Evolutionary conservation across 106 monocot genomes (phyloP), one percentile per base, ranked within the genome.

Genomic region (Dendrobium huoshanense): DNA sequence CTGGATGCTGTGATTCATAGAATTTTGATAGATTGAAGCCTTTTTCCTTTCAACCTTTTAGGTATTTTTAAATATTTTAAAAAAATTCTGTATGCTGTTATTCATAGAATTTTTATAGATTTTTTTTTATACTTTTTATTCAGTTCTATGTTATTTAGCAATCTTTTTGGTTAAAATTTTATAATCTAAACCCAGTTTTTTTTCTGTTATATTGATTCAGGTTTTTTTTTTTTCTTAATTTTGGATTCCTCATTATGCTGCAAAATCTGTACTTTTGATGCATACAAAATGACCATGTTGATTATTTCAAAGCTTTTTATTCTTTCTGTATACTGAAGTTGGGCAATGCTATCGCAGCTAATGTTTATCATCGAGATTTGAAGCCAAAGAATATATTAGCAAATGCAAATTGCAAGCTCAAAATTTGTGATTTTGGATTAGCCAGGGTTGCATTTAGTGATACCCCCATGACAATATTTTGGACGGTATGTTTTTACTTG

Each of bases 331-430:
- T 41, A 41, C 27, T 73, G 41, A 73, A 2, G 13, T 73, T 73
- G 9, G 15, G 15, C 74, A 18, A 20, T 82, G n/a, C 67, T 42
- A 15, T 18, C 88, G 85, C 86, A 91, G 91, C 91, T 42, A 91
- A 88, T 86, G 91, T 91, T 51, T 91, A 86, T 81, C 91, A 91
- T 79, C 88, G 91, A 76, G 91, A 91, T 86, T 88, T 91, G 78
- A 91, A 91, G 88, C 91, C 91, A 1, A 90, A 88, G 72, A 90
- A 90, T 75, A 90, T 90, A 81, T 73, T 90, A 65, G 90, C 90
- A 75, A 91, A 91, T 86, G 84, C 91, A 78, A 86, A 91, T 67
- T 91, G 91, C 80, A 91, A 91, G 41, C 86, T 91, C 4, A 91
- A 91, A 80, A 88, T 91, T 70, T 91, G 91, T 86, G 91, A 91